Base-by-base conservation (phyloP, 1,139 yeast genomes). In the Diutina scorzettiae region DNA sequence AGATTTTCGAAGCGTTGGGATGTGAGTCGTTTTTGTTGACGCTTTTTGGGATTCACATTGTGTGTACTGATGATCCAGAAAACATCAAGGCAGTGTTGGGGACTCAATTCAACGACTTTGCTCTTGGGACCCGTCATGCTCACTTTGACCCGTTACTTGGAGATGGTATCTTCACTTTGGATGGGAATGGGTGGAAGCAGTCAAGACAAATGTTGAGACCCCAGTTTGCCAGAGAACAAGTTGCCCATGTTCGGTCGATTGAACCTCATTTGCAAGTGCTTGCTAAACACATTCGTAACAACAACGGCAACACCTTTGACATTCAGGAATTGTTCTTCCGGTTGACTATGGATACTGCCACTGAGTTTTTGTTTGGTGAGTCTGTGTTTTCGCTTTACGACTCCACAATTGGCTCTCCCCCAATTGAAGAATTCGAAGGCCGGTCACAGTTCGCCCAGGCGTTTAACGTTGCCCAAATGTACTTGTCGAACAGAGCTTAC, bases 121-220 rank as follows among this genome's bases (percentile, higher is more conserved):
- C 41, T 21, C 41, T 39, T 39, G 41, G 41, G 5, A 17, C 33
- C 12, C 32, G 41, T 18, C 41, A 39, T 21, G 32, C 41, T 11
- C 41, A 39, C 33, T 39, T 39, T 14, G 25, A 28, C 23, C 41
- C 41, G 2, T 28, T 39, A 18, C 16, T 39, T 4, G 41, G 41
- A 19, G 41, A 39, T 39, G 41, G 41, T 19, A 39, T 39, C 19
- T 39, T 39, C 18, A 39, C 41, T 14, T 60, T 72, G 28, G 76
- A 72, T 45, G 76, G 75, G 8, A 64, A 58, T 34, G 76, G 72
- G 3, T 75, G 81, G 81, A 70, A 72, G 49, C 76, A 73, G 51
- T 67, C 78, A 18, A 59, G 81, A 42, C 69, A 76, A 2, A 60
- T 76, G 72, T 64, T 76, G 49, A 63, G 80, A 45, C 81, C 81